Percentiles rank a stretch among this genome's conserved stretches.
phyloP scores from a whole-genome alignment of 2,329 filamentous ascomycete genomes.

The Hypoxylon sp. region DNA sequence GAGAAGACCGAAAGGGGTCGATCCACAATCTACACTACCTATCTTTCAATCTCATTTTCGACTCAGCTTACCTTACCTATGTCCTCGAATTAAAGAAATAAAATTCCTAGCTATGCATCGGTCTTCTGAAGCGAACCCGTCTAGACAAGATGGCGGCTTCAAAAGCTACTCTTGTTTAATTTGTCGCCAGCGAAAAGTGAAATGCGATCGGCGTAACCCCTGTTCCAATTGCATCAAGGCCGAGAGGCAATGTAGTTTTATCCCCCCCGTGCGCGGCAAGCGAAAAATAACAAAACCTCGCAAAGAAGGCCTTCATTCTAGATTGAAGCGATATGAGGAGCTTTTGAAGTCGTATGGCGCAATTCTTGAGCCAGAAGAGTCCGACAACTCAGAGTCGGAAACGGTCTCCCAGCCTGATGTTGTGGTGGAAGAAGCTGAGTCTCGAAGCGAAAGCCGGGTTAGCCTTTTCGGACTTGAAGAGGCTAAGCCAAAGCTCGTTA shows the following conservation, averaged over 20 bases:
- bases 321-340: constrained; percentile 44
- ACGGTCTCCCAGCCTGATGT: constrained; percentile 42
- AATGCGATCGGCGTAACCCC: constrained; percentile 59
- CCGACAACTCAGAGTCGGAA: constrained; percentile 43
- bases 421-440: constrained; percentile 36
- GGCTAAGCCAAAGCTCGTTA: constrained; percentile 44
- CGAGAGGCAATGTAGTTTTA: constrained; percentile 55
- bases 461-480: constrained; percentile 31
- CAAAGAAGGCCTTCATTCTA: constrained; percentile 46
- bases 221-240: constrained; percentile 63
- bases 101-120: constrained; percentile 17
- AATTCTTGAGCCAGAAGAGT: constrained; percentile 45
- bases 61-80: background rate
- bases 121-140: background rate
- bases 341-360: constrained; percentile 45
- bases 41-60: background rate
- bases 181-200: constrained; percentile 60
- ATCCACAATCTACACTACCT: background rate
- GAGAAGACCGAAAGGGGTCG: constrained; percentile 26
- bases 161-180: constrained; percentile 53
- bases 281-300: constrained; percentile 46
- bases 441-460: constrained; percentile 16
- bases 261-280: constrained; percentile 52
- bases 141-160: constrained; percentile 17
- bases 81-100: background rate